phyloP scores from a whole-genome alignment of 2,329 filamentous ascomycete genomes.

The Colletotrichum kahawae region DNA sequence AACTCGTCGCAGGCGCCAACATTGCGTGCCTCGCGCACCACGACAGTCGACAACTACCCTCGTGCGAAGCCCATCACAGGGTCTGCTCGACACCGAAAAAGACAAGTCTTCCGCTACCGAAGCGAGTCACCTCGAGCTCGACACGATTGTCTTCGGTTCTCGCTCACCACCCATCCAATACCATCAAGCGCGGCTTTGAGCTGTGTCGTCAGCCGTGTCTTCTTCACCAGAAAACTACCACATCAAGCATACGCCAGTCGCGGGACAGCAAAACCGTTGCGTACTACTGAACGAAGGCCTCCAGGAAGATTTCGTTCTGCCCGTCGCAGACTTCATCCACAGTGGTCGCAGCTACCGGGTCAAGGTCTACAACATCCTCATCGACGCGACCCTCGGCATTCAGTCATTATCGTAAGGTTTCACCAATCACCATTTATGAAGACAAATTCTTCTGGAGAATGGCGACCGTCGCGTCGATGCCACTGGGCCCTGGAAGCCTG shows the following conservation, averaged over 20 bases:
- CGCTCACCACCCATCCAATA: conserved; percentile 49
- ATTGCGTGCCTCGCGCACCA: background rate
- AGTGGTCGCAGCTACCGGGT: conserved; percentile 56
- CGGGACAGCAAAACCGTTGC: background rate
- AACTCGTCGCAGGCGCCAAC: background rate
- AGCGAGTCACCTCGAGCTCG: conserved; percentile 51
- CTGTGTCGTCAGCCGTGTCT: conserved; percentile 49
- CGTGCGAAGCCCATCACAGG: conserved; percentile 36
- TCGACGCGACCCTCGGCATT: conserved; percentile 38
- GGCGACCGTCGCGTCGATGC: background rate
- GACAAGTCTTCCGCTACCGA: conserved; percentile 44
- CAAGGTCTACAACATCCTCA: conserved; percentile 42
- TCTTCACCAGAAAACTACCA: conserved; percentile 52
- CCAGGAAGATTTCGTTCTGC: background rate
- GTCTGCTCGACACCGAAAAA: conserved; percentile 47
- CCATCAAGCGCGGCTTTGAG: conserved; percentile 33
- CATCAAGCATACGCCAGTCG: conserved; percentile 42
- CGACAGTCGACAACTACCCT: background rate
- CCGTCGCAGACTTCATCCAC: conserved; percentile 51
- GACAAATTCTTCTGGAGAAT: conserved; percentile 42
- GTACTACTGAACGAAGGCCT: background rate
- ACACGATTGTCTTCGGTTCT: conserved; percentile 52
- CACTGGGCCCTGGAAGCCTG: background rate
- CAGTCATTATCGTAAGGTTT: conserved; percentile 38
- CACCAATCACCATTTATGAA: conserved; percentile 45